Conservation (phyloP, 441 rosid species). For the Croton setiger region DNA sequence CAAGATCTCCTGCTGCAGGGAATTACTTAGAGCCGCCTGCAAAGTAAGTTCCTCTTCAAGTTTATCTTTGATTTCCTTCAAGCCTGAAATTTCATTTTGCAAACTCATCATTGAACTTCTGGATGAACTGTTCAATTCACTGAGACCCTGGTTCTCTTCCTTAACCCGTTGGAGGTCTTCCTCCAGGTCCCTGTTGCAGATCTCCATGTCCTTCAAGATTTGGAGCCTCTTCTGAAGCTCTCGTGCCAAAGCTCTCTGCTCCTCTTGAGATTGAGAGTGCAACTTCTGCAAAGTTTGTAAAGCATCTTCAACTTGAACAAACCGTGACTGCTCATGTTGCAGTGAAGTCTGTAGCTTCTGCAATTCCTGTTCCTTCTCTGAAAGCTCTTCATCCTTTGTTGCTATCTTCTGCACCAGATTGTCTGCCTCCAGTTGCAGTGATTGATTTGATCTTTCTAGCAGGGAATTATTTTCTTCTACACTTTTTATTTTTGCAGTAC, state of each 20-base stretch:
- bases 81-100: conserved; percentile 47
- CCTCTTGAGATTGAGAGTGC: conserved; percentile 80
- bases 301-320: conserved; percentile 55
- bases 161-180: conserved; percentile 55
- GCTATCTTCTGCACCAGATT: conserved; percentile 53
- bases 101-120: conserved; percentile 38
- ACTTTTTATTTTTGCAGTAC: conserved; percentile 56
- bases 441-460: conserved; percentile 62
- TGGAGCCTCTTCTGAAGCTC: conserved; percentile 64
- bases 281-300: conserved; percentile 60
- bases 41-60: conserved; percentile 77
- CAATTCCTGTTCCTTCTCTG: conserved; percentile 57
- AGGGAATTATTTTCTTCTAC: conserved; percentile 55
- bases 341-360: conserved; percentile 56
- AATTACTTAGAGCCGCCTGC: conserved; percentile 69
- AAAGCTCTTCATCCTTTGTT: conserved; percentile 69
- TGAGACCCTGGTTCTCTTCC: conserved; percentile 61
- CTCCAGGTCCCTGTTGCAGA: conserved; percentile 46
- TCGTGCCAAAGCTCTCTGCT: conserved; percentile 59
- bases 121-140: conserved; percentile 48
- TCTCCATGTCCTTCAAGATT: conserved; percentile 62
- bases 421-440: conserved; percentile 63
- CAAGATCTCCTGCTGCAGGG: conserved; percentile 84
- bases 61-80: conserved; percentile 66
- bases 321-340: conserved; percentile 57